Conservation (phyloP, 306 rosid species). For the Echinosophora koreensis region DNA sequence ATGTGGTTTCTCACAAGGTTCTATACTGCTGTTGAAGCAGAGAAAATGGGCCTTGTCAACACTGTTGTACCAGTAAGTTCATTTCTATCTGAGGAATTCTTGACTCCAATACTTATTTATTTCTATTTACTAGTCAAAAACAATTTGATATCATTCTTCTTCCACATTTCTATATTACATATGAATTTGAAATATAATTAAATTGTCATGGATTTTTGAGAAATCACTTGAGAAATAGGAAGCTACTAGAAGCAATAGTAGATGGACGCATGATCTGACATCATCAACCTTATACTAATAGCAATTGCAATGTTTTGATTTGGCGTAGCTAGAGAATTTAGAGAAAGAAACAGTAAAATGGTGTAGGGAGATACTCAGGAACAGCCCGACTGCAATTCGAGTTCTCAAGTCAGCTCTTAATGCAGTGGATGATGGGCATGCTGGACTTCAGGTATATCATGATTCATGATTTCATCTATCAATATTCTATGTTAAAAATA, state of each 20-base stretch:
- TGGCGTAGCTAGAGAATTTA: constrained; percentile 65
- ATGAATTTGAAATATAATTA: neutral
- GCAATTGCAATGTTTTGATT: constrained; percentile 37
- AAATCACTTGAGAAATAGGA: constrained; percentile 12
- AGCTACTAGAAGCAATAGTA: constrained; percentile 5
- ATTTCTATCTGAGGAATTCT: constrained; percentile 7
- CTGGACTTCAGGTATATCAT: constrained; percentile 81
- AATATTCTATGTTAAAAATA: constrained; percentile 25
- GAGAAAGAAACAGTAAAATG: constrained; percentile 91
- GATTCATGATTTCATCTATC: constrained; percentile 17
- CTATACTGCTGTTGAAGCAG: constrained; percentile 87
- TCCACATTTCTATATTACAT: neutral
- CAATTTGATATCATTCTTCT: constrained; percentile 6
- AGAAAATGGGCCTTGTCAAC: constrained; percentile 94
- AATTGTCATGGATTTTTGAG: neutral
- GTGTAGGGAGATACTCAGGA: constrained; percentile 87
- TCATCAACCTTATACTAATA: constrained; percentile 11
- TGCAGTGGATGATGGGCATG: constrained; percentile 93
- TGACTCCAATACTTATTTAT: neutral
- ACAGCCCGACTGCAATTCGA: constrained; percentile 91
- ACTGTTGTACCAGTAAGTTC: constrained; percentile 80
- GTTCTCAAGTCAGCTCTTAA: constrained; percentile 87
- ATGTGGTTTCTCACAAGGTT: constrained; percentile 93
- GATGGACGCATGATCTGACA: constrained; percentile 8
- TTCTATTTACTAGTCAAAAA: neutral